Base-by-base conservation (phyloP, 108 stramenopile species). In the Parietichytrium sp. region DNA sequence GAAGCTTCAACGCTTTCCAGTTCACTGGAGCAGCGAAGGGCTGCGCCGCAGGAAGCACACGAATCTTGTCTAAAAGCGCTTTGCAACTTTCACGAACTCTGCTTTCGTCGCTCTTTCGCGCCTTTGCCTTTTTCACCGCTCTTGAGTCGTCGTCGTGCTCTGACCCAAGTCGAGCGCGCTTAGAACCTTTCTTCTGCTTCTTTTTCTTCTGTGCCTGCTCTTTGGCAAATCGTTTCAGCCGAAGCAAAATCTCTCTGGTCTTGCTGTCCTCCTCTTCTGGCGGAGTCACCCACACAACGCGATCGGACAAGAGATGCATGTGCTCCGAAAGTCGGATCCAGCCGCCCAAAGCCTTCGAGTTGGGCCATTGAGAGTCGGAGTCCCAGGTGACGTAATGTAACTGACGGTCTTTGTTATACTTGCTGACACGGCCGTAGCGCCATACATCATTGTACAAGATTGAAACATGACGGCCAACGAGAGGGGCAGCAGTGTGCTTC, bases 21-120 rank as follows among this genome's bases (percentile, higher is more conserved):
- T 89, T 86, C 26, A 89, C 88, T 26, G 87, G 86, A 8, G 3
- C 25, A 10, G 15, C 7, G 27, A 79, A 79, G 20, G 52, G 52
- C 6, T 53, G 25, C 27, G 27, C 25, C 52, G 52, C 52, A 8
- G 52, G 52, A 53, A 53, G 25, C 2, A 29, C 25, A 7, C 27
- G 8, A 7, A 53, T 8, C 2, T 23, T 29, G 12, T 27, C 10
- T 29, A 23, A 53, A 8, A 53, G 6, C 8, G 25, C 52, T 7
- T 27, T 23, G 29, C 52, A 53, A 7, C 12, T 29, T 27, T 53
- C 52, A 8, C 15, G 8, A 1, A 53, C 27, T 7, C 27, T 27
- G 52, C 52, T 23, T 8, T 53, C 52, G 25, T 53, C 12, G 52
- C 12, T 53, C 12, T 23, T 8, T 7, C 15, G 6, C 52, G 25